Evolutionary conservation across 2,329 filamentous ascomycete species (phyloP), one percentile per base, ranked within the genome.

Genomic region (Exophiala oligosperma): DNA sequence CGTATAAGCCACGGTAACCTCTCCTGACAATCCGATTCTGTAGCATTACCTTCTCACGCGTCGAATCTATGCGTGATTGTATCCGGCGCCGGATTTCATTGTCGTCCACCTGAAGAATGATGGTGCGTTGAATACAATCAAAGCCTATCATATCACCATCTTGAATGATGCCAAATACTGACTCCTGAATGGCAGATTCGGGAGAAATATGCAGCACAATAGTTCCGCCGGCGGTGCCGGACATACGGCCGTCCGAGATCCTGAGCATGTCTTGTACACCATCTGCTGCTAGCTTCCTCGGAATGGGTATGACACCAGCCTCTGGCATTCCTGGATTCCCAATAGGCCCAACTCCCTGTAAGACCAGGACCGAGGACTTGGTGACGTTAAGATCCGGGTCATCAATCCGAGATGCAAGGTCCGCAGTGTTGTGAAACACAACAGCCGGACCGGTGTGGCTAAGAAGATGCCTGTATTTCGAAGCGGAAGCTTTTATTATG

Each of bases 311-410:
- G 5, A 81, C 68, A 0, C 79, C 79, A 1, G 79, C 78, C 66
- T 81, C 79, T 1, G 79, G 79, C 79, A 81, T 81, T 0, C 79
- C 79, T 0, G 79, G 79, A 44, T 81, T 79, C 0, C 79, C 79
- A 3, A 80, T 74, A 0, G 79, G 79, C 0, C 79, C 79, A 28
- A 81, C 80, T 5, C 74, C 72, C 58, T 81, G 77, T 24, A 82
- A 66, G 0, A 82, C 72, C 2, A 81, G 66, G 2, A 82, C 73
- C 1, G 76, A 78, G 46, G 79, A 71, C 51, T 70, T 69, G 0
- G 73, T 76, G 1, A 81, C 79, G 0, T 69, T 58, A 2, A 81
- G 71, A 32, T 74, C 66, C 1, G 76, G 74, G 48, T 76, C 71
- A 53, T 82, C 79, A 24, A 82, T 77, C 0, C 79, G 72, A 6